Percentiles rank a stretch among this genome's conserved stretches.
Conservation (phyloP, 768 basidiomycete genomes). For the Strobilomyces echinocephalus region DNA sequence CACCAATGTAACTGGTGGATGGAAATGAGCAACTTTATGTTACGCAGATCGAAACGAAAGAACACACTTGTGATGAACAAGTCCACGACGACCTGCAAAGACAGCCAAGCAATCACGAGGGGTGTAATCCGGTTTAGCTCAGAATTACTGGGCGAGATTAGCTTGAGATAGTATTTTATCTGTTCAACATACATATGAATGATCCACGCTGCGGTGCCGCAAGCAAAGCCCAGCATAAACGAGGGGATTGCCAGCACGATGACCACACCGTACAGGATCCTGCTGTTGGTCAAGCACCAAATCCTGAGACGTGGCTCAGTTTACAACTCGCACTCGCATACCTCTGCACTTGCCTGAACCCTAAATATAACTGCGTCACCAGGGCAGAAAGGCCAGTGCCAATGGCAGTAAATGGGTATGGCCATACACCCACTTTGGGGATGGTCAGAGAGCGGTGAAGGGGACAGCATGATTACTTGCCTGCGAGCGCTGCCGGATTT, state of each 20-base stretch:
- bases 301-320: conserved; percentile 4
- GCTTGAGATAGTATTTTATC: no score
- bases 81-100: conserved; percentile 42
- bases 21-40: no score
- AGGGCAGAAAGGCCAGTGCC: conserved; percentile 44
- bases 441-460: background rate
- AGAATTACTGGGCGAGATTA: conserved; percentile 6
- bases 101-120: conserved; percentile 44
- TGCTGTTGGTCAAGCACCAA: conserved; percentile 10
- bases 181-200: conserved; percentile 34
- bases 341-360: conserved; percentile 34
- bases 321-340: background rate
- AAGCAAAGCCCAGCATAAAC: conserved; percentile 40
- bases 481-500: background rate
- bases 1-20: conserved; percentile 19
- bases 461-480: background rate
- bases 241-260: conserved; percentile 35
- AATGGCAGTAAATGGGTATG: conserved; percentile 45
- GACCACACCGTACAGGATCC: conserved; percentile 30
- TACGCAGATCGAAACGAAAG: no score
- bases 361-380: conserved; percentile 46
- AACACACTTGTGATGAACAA: conserved; percentile 39
- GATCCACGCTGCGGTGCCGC: conserved; percentile 41
- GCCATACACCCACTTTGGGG: conserved; percentile 40
- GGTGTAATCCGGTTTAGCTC: conserved; percentile 39